Evolutionary conservation across 257 asterid genomes (phyloP).

Genomic region (Nicotiana sylvestris): DNA sequence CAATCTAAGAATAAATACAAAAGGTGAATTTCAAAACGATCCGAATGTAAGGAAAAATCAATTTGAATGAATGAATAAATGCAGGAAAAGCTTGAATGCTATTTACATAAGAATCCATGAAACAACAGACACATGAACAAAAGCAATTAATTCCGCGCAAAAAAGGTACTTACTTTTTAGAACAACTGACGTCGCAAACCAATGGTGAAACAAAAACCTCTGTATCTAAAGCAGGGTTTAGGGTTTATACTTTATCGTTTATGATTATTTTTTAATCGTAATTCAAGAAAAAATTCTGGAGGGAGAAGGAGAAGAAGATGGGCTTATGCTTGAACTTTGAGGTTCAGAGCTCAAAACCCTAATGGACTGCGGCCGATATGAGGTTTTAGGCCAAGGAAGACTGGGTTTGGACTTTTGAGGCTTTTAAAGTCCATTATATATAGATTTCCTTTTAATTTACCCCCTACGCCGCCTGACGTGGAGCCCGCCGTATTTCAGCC

Average conservation of each 20-base stretch:
- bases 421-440: not conserved
- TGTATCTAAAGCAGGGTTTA: constrained; percentile 17
- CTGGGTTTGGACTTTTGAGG: not conserved
- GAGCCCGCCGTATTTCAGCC: not conserved
- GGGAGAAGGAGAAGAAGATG: constrained; percentile 22
- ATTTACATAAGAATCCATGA: not conserved
- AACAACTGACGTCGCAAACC: not conserved
- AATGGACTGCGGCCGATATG: constrained; percentile 22
- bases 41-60: not conserved
- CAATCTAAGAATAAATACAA: not conserved
- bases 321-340: constrained; percentile 16
- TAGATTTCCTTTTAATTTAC: not conserved
- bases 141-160: not conserved
- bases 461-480: constrained; percentile 2
- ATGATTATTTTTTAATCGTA: constrained; percentile 15
- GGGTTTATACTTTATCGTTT: constrained; percentile 9
- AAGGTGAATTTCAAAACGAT: not conserved
- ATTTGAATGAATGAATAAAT: not conserved
- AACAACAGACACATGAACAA: not conserved
- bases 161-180: constrained; percentile 1
- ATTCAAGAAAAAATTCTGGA: not conserved
- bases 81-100: not conserved
- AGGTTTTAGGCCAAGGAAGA: constrained; percentile 9
- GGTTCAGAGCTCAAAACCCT: constrained; percentile 24
- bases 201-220: constrained; percentile 8